phyloP scores from a whole-genome alignment of 148 eudicot species.

The Rhododendron ferrugineum region DNA sequence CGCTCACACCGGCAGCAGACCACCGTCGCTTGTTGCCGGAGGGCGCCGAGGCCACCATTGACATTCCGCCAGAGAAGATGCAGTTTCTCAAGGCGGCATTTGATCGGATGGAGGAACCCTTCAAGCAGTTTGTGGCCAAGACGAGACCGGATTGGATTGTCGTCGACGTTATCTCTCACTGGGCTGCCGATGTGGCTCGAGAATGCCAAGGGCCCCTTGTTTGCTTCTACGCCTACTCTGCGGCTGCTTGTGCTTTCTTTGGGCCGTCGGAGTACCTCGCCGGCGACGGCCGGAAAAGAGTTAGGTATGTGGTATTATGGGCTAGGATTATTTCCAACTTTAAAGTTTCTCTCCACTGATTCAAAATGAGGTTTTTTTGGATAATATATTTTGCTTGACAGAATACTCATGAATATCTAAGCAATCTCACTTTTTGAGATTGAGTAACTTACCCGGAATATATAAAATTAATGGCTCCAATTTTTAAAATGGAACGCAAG shows the following conservation, averaged over 20 bases:
- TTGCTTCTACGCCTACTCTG: constrained; percentile 7
- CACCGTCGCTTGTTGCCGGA: constrained; percentile 3
- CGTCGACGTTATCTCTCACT: constrained; percentile 5
- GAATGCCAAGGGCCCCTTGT: neutral
- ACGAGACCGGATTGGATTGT: constrained; percentile 22
- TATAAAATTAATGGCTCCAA: too few species aligned
- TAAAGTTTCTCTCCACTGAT: too few species aligned
- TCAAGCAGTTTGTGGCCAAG: neutral
- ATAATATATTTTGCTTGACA: too few species aligned
- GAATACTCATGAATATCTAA: too few species aligned
- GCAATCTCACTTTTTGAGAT: too few species aligned
- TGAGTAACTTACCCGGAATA: too few species aligned
- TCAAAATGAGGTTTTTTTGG: too few species aligned
- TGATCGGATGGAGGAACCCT: constrained; percentile 15
- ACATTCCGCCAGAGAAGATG: constrained; percentile 10
- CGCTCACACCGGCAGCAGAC: constrained; percentile 1
- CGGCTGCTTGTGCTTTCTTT: neutral
- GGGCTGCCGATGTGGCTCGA: constrained; percentile 14
- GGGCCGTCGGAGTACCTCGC: constrained; percentile 13
- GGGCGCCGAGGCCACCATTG: constrained; percentile 25
- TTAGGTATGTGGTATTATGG: neutral
- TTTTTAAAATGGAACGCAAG: too few species aligned
- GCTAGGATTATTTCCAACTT: neutral
- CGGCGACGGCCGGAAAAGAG: constrained; percentile 8
- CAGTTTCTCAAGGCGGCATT: constrained; percentile 11